Evolutionary conservation across 2,329 filamentous ascomycete genomes (phyloP).

Genomic region (Claviceps purpurea): DNA sequence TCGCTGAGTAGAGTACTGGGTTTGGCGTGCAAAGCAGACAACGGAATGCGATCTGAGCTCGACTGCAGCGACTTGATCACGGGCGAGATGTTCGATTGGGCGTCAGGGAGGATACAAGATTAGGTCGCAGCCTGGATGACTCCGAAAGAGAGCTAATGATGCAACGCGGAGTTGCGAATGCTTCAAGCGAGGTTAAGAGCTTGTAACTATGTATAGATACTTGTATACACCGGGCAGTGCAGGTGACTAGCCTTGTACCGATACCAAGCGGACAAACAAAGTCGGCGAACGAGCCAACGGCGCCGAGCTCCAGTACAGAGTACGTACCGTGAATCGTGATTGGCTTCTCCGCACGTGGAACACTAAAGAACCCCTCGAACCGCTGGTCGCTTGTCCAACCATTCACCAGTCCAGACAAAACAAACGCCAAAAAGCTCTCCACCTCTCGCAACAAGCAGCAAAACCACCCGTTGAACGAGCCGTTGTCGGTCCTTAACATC

Average conservation of each 20-base stretch:
- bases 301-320: too few relatives aligned
- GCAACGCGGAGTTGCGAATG: not conserved
- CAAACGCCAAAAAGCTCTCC: slow-evolving; percentile 5
- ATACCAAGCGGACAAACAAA: too few relatives aligned
- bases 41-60: not conserved
- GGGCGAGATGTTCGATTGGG: not conserved
- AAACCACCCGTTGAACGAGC: slow-evolving; percentile 1
- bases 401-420: not conserved
- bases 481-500: not conserved
- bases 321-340: too few relatives aligned
- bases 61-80: not conserved
- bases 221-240: accelerated
- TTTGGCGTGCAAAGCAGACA: not conserved
- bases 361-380: not conserved
- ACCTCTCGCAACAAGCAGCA: slow-evolving; percentile 7
- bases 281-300: too few relatives aligned
- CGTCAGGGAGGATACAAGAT: not conserved
- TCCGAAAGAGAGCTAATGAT: slow-evolving; percentile 2
- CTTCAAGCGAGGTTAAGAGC: not conserved
- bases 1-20: not conserved
- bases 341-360: too few relatives aligned
- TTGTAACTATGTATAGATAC: slow-evolving; percentile 1
- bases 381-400: not conserved
- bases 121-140: not conserved
- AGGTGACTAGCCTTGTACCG: too few relatives aligned